phyloP scores from a whole-genome alignment of 805 yeast species.

The Sungouiozyma intestinalis region DNA sequence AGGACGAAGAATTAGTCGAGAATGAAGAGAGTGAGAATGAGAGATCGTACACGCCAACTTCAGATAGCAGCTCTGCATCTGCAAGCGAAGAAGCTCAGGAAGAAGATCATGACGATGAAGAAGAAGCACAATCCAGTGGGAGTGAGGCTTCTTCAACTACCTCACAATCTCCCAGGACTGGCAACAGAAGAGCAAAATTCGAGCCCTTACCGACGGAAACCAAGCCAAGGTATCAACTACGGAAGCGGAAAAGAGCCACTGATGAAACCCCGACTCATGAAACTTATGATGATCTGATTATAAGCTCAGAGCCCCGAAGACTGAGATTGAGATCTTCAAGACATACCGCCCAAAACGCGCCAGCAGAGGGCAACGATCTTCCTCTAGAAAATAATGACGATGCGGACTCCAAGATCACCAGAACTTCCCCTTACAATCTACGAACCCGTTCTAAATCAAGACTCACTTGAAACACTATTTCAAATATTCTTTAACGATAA shows the following conservation, averaged over 20 bases:
- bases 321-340: not conserved
- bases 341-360: not conserved
- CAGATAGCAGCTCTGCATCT: not conserved
- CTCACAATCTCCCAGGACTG: not conserved
- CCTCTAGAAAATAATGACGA: not conserved
- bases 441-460: not conserved
- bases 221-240: not conserved
- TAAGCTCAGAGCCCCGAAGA: not conserved
- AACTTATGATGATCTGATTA: no score
- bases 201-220: not conserved
- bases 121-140: not conserved
- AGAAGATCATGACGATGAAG: not conserved
- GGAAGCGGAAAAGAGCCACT: not conserved
- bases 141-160: not conserved
- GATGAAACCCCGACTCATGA: not conserved
- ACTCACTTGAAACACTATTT: not conserved
- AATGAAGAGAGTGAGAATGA: conserved; percentile 4
- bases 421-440: not conserved
- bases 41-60: not conserved
- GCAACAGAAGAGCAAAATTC: not conserved
- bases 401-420: no score
- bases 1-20: conserved; percentile 3
- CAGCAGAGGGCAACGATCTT: no score
- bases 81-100: not conserved
- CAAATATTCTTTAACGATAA: not conserved